Evolutionary conservation across 345 rosid genomes (phyloP).

Genomic region (Aquilaria yunnanensis): DNA sequence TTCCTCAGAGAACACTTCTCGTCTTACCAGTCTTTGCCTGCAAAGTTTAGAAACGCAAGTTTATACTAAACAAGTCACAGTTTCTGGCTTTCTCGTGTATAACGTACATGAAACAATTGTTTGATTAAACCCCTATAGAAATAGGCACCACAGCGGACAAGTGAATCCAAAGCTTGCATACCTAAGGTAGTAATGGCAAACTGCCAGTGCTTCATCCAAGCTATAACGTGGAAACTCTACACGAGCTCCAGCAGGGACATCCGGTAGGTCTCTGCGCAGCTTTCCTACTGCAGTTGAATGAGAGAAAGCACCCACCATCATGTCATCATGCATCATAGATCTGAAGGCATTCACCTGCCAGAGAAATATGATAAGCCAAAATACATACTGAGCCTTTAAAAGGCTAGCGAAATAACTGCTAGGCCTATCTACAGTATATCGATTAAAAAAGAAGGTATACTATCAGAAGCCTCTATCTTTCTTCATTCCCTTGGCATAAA

Average conservation of each 20-base stretch:
- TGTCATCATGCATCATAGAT: slow-evolving; percentile 83
- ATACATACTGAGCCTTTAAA: no score
- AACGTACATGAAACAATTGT: background rate
- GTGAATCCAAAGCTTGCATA: slow-evolving; percentile 22
- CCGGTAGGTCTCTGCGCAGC: slow-evolving; percentile 81
- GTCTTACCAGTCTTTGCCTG: slow-evolving; percentile 82
- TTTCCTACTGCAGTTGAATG: slow-evolving; percentile 96
- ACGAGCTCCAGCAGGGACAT: slow-evolving; percentile 84
- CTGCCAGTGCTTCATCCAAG: slow-evolving; percentile 79
- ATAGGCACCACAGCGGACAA: no score
- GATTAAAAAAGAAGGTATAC: no score
- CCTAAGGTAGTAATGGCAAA: slow-evolving; percentile 93
- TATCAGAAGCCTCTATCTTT: no score
- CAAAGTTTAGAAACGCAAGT: slow-evolving; percentile 1
- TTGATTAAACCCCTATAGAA: background rate
- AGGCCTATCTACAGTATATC: no score
- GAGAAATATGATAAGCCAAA: slow-evolving; percentile 8
- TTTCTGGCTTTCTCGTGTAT: background rate
- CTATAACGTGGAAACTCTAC: slow-evolving; percentile 56
- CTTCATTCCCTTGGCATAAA: no score
- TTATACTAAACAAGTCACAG: background rate
- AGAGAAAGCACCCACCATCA: slow-evolving; percentile 97
- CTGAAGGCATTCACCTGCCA: slow-evolving; percentile 90
- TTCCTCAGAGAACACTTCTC: slow-evolving; percentile 76
- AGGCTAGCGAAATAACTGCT: no score